phyloP scores from a whole-genome alignment of 306 rosid genomes.

The Glycine soja region DNA sequence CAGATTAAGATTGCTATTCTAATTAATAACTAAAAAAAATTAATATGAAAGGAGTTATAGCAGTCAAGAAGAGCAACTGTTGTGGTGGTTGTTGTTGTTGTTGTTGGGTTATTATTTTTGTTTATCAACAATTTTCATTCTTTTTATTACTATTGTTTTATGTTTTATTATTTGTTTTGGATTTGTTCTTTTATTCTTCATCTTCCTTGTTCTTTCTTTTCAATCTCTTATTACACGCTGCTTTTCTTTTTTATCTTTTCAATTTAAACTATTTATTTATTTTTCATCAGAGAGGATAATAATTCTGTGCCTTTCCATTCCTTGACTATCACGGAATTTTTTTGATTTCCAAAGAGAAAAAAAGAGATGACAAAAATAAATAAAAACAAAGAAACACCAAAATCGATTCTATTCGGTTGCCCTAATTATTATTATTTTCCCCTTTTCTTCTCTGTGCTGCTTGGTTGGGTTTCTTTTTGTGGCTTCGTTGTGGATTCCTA shows the following conservation, averaged over 20 bases:
- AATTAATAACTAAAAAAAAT: slow-evolving; percentile 46
- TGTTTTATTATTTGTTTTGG: slow-evolving; percentile 34
- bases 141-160: slow-evolving; percentile 48
- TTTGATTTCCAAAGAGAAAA: slow-evolving; percentile 48
- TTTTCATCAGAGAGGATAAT: slow-evolving; percentile 60
- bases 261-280: slow-evolving; percentile 41
- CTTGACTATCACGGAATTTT: slow-evolving; percentile 80
- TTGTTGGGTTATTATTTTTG: slow-evolving; percentile 53
- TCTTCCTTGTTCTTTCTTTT: slow-evolving; percentile 57
- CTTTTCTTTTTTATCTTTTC: slow-evolving; percentile 26
- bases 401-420: slow-evolving; percentile 53
- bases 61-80: slow-evolving; percentile 67
- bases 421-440: slow-evolving; percentile 40
- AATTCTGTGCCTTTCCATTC: slow-evolving; percentile 64
- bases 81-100: slow-evolving; percentile 44
- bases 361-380: slow-evolving; percentile 23
- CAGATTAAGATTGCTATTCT: slow-evolving; percentile 37
- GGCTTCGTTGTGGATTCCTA: slow-evolving; percentile 58
- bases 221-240: slow-evolving; percentile 41
- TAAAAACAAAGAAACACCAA: slow-evolving; percentile 16
- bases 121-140: slow-evolving; percentile 47
- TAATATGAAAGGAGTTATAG: slow-evolving; percentile 72
- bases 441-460: not conserved
- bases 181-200: slow-evolving; percentile 60
- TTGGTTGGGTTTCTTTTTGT: slow-evolving; percentile 41